Base-by-base conservation (phyloP, 1,284 basidiomycete genomes). In the Trichosporon sp. region DNA sequence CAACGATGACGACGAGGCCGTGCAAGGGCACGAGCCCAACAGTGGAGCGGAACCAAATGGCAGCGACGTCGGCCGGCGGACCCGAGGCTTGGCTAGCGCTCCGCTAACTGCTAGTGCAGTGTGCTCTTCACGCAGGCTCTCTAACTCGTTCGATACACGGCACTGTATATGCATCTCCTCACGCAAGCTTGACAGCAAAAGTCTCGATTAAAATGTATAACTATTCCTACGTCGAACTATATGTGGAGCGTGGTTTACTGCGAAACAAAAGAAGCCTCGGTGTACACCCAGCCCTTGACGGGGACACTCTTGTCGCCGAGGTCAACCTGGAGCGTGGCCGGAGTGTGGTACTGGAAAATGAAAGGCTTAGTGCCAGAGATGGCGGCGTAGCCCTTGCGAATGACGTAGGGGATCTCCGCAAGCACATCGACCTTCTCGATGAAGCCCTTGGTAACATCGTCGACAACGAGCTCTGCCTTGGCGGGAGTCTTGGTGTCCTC, bases 371-470 rank as follows among this genome's bases (percentile, higher is more conserved):
- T 83, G 38, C 83, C 83, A 0, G 85, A 84, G 5, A 84, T 83
- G 62, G 85, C 84, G 34, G 83, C 79, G 65, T 86, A 77, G n/a
- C 82, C 78, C 78, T 86, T 86, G 70, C 83, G 80, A 62, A 86
- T 79, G 62, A 97, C 89, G 74, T 91, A 91, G 8, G 97, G 97
- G 75, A 99, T 95, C 85, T 99, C 95, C 3, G 92, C 94, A 18
- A 99, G 87, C 1, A 99, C 90, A 77, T 99, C 95, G 18, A 99
- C 93, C 86, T 98, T 98, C 84, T 98, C 95, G 62, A 99, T 88
- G 78, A 99, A 84, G 0, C 95, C 70, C 89, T 87, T 13, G 87
- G 84, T 25, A 12, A 84, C 78, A 27, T 91, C 72, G 42, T 85
- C 86, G 18, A 88, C 89, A 51, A 87, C 84, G 62, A 92, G 78